Percentiles rank a stretch among this genome's conserved stretches.
Evolutionary conservation across 2,329 filamentous ascomycete genomes (phyloP).

Genomic region (Fusarium sp.): DNA sequence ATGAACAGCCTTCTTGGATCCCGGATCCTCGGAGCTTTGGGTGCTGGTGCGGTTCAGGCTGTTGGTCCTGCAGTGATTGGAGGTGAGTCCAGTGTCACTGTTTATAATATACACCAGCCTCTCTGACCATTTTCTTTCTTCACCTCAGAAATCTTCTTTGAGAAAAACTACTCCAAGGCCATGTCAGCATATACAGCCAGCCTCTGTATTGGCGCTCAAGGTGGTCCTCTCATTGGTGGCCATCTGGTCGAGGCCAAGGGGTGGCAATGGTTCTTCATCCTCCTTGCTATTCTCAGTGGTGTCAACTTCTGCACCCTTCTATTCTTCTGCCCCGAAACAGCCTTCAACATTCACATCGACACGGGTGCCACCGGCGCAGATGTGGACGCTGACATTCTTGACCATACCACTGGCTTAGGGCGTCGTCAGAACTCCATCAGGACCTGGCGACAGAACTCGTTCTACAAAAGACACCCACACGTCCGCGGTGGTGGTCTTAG

Average conservation of each 20-base stretch:
- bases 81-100: not conserved
- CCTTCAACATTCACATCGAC: not conserved
- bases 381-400: not conserved
- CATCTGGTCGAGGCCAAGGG: conserved; percentile 3
- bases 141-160: not conserved
- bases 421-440: not conserved
- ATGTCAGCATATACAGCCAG: not conserved
- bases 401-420: not conserved
- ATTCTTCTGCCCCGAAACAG: not conserved
- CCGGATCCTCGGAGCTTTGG: not conserved
- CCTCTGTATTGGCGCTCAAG: conserved; percentile 1
- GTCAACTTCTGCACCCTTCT: not conserved
- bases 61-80: conserved; percentile 1
- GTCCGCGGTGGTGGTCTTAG: not conserved
- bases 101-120: too few relatives aligned
- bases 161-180: not conserved
- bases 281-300: not conserved
- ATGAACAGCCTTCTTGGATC: not conserved
- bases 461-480: not conserved
- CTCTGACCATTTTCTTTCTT: rapidly evolving
- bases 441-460: not conserved
- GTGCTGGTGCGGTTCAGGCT: conserved; percentile 4
- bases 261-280: not conserved
- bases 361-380: not conserved
- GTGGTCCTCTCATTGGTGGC: not conserved